Percentiles rank a stretch among this genome's conserved stretches.
Conservation (phyloP, 108 stramenopile genomes). For the Nitzschia sp. region DNA sequence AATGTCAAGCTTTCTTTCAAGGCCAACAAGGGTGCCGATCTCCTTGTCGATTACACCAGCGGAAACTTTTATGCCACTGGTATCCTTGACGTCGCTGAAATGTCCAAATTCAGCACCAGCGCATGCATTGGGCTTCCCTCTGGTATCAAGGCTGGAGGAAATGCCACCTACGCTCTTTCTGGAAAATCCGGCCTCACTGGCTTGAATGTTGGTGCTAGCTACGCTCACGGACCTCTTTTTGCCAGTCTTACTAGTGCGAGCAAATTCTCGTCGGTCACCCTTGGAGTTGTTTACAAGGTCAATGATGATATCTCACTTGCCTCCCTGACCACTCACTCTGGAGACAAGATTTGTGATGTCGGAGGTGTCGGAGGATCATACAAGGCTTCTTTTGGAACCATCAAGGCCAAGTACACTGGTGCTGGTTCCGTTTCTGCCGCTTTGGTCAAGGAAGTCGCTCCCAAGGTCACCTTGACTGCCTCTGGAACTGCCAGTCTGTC, state of each 20-base stretch:
- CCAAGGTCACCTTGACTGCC: conserved; percentile 86
- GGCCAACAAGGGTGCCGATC: conserved; percentile 88
- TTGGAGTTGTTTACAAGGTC: conserved; percentile 87
- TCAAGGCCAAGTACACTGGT: conserved; percentile 89
- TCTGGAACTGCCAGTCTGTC: conserved; percentile 74
- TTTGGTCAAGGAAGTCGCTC: conserved; percentile 82
- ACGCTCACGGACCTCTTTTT: conserved; percentile 80
- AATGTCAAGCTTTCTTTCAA: conserved; percentile 85
- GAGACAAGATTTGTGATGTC: conserved; percentile 64
- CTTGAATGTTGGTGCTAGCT: conserved; percentile 82
- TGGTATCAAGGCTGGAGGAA: conserved; percentile 82
- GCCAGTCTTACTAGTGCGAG: conserved; percentile 68
- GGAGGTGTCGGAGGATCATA: conserved; percentile 74
- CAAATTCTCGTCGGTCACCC: conserved; percentile 78
- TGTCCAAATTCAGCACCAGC: conserved; percentile 81
- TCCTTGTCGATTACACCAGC: conserved; percentile 83
- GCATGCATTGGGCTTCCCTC: conserved; percentile 74
- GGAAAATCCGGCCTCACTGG: conserved; percentile 75
- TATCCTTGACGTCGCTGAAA: conserved; percentile 77
- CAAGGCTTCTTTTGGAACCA: conserved; percentile 72
- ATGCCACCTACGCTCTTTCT: conserved; percentile 82
- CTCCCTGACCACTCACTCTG: conserved; percentile 78
- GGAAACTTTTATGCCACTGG: conserved; percentile 80
- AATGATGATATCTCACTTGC: conserved; percentile 77
- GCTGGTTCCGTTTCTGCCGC: conserved; percentile 72